Conservation (phyloP, 768 basidiomycete genomes). For the Pholiota conissans region DNA sequence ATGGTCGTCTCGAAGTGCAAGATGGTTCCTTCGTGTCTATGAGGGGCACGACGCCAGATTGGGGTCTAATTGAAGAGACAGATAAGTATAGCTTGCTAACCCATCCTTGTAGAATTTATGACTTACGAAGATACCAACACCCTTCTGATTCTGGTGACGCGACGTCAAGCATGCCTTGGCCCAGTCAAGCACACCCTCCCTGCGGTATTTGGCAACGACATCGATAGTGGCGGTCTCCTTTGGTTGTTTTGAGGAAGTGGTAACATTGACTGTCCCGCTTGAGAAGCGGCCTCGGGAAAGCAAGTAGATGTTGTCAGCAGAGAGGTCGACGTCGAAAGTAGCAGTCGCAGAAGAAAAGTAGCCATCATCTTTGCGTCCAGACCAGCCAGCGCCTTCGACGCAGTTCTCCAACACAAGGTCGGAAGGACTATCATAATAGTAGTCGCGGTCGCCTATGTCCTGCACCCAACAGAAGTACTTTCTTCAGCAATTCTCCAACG, state of each 20-base stretch:
- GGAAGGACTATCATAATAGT: constrained; percentile 6
- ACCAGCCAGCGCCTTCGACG: constrained; percentile 8
- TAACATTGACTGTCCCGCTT: constrained; percentile 24
- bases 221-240: constrained; percentile 22
- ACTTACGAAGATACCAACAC: constrained; percentile 38
- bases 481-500: too few species aligned
- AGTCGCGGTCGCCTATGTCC: constrained; percentile 2
- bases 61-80: constrained; percentile 13
- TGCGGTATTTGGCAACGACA: constrained; percentile 23
- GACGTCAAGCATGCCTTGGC: constrained; percentile 27
- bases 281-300: constrained; percentile 27
- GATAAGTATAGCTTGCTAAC: not conserved
- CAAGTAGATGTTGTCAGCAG: constrained; percentile 27
- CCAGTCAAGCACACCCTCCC: constrained; percentile 18
- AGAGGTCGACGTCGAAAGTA: constrained; percentile 17
- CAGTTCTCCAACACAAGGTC: constrained; percentile 6
- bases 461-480: not conserved
- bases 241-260: constrained; percentile 19
- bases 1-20: constrained; percentile 37
- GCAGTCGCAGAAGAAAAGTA: not conserved
- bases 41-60: constrained; percentile 4
- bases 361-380: not conserved
- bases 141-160: constrained; percentile 24
- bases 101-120: too few species aligned
- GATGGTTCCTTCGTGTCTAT: constrained; percentile 10